Base-by-base conservation (phyloP, 2,329 filamentous ascomycete genomes). In the Verticillium zaregamsianum region DNA sequence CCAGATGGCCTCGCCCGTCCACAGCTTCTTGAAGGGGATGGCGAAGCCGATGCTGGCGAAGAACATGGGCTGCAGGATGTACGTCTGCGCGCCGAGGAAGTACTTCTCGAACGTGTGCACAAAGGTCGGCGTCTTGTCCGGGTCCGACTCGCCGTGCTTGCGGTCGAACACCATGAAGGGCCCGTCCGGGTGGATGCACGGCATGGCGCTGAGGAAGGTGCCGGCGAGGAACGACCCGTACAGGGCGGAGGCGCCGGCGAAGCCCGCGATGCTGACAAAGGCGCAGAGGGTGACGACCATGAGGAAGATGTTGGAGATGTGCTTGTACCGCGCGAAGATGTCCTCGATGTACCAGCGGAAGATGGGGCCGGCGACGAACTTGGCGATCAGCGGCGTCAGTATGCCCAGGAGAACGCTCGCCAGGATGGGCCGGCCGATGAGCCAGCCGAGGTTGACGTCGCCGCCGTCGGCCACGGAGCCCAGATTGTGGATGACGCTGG, bases 1-100 rank as follows among this genome's bases (percentile, higher is more conserved):
- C 85, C 85, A 88, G 14, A 87, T 68, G 8, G 84, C 74, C 1
- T 69, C 65, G 7, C 79, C 79, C 4, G 68, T 68, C 67, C 86
- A 88, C 75, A 88, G 81, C 23, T 79, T 73, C 0, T 78, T 79
- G 58, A 87, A 84, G 1, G 85, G 85, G 11, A 88, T 85, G 2
- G 85, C 81, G 66, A 88, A 87, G 14, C 85, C 85, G 60, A 88
- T 83, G 0, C 76, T 71, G 61, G 78, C 84, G 66, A 88, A 88
- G 71, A 88, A 87, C 52, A 87, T 75, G 0, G 85, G 85, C 58
- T 80, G 80, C 4, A 87, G 68, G 4, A 87, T 77, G 25, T 73
- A 74, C 2, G 78, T 70, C 61, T 74, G 75, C 15, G 73, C 68
- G 12, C 69, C 74, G 1, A 73, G 59, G 1, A 77, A 65, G 59